Base-by-base conservation (phyloP, 768 basidiomycete genomes). In the Trametes gibbosa region DNA sequence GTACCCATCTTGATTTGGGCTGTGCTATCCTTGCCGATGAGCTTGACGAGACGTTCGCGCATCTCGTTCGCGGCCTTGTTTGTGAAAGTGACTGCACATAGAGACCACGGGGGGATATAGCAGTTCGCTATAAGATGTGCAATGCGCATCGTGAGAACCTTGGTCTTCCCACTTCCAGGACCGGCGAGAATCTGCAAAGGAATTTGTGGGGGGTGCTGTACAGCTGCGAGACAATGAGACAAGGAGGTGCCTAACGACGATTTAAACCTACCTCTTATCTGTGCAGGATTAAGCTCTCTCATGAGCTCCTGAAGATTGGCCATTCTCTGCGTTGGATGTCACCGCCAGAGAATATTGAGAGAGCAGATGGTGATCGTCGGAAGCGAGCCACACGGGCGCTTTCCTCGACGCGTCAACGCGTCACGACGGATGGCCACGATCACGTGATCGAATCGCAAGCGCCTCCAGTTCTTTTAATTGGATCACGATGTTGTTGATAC, bases 31-130 rank as follows among this genome's bases (percentile, higher is more conserved):
- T 82, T 79, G 4, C 92, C 92, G 35, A 96, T 78, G 3, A 94
- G 72, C 59, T 80, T 82, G 19, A 74, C 73, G 29, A 96, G 75
- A 3, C 93, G 79, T 50, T 83, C 78, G 52, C 82, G 79, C 91
- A 95, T 93, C 75, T 95, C 93, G 59, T 84, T 87, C 1, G 92
- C 91, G 16, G 92, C 92, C 71, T 92, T 92, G 75, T 93, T 93
- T 10, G 92, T 94, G 70, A 95, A 96, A 0, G 84, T 96, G 12
- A 95, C 89, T 2, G 87, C 86, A 66, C 86, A 88, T 72, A 91
- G 87, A 17, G 82, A 76, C 4, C 77, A 75, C 1, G 89, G 81
- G 12, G 77, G 68, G 10, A 87, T 66, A 24, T 65, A 65, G 65
- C 85, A 81, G 27, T 78, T 69, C 6, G 81, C 68, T 50, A 90